These are phyloP conservation scores for Spiraea crenata DNA, from an alignment of 331 rosid species.

Conservation along the genomic window DNA sequence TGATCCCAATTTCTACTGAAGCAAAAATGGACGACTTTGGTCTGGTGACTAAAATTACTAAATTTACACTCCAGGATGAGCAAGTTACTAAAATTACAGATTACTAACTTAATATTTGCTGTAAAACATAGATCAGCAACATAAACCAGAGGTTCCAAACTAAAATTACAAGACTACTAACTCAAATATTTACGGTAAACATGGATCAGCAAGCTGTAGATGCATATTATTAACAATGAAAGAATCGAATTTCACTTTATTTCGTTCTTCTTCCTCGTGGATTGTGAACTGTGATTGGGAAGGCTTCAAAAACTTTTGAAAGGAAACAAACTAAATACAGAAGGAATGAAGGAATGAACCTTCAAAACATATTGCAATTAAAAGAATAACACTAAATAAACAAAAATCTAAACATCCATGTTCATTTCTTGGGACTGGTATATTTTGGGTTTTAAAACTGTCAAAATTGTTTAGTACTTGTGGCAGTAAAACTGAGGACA, in stretches of 20 bases:
- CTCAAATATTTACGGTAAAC: no score
- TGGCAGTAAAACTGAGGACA: slow-evolving; percentile 19
- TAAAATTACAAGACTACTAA: no score
- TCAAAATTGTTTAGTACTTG: slow-evolving; percentile 62
- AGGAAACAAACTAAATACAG: slow-evolving; percentile 25
- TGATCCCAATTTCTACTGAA: no score
- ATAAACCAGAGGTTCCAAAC: not conserved
- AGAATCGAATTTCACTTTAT: slow-evolving; percentile 4
- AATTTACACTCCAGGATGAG: no score
- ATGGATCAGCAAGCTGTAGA: not conserved
- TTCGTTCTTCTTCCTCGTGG: not conserved
- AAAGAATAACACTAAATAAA: slow-evolving; percentile 10
- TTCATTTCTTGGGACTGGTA: slow-evolving; percentile 32
- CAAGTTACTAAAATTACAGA: no score
- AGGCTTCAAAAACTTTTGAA: slow-evolving; percentile 21
- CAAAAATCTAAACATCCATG: slow-evolving; percentile 17
- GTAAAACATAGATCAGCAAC: not conserved
- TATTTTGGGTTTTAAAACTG: slow-evolving; percentile 21
- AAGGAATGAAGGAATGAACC: slow-evolving; percentile 28
- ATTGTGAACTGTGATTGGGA: slow-evolving; percentile 15
- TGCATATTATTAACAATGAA: not conserved
- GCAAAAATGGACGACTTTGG: no score
- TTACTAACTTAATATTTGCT: no score
- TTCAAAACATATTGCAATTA: slow-evolving; percentile 9
- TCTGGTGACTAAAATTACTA: no score